Evolutionary conservation across 1,284 basidiomycete genomes (phyloP).

Genomic region (Tetrapyrgos nigripes): DNA sequence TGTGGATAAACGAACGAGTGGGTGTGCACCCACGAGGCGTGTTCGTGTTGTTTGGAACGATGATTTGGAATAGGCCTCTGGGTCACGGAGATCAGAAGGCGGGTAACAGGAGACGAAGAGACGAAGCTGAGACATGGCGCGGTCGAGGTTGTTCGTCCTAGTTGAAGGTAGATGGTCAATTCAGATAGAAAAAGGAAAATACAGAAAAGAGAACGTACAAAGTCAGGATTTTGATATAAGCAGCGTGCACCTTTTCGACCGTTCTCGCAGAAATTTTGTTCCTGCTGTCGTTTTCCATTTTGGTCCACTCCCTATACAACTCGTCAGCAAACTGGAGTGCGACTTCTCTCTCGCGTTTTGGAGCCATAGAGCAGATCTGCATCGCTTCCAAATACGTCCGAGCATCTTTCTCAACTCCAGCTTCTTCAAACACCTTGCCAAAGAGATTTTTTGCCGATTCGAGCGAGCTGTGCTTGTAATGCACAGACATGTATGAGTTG

Average conservation of each 20-base stretch:
- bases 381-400: slow-evolving; percentile 70
- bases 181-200: slow-evolving; percentile 5
- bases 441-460: slow-evolving; percentile 55
- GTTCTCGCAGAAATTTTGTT: slow-evolving; percentile 45
- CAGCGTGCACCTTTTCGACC: slow-evolving; percentile 69
- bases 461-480: slow-evolving; percentile 68
- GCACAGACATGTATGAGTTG: slow-evolving; percentile 85
- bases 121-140: slow-evolving; percentile 58
- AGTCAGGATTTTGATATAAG: slow-evolving; percentile 66
- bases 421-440: slow-evolving; percentile 50
- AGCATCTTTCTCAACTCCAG: slow-evolving; percentile 54
- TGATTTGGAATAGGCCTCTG: slow-evolving; percentile 36
- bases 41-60: slow-evolving; percentile 61
- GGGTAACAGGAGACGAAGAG: slow-evolving; percentile 67
- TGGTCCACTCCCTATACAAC: slow-evolving; percentile 64
- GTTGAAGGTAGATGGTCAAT: slow-evolving; percentile 9
- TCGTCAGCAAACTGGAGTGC: slow-evolving; percentile 59
- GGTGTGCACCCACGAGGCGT: slow-evolving; percentile 53
- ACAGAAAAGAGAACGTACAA: slow-evolving; percentile 50
- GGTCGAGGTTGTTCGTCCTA: slow-evolving; percentile 58
- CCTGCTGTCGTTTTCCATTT: slow-evolving; percentile 43
- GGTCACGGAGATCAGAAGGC: slow-evolving; percentile 46
- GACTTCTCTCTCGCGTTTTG: slow-evolving; percentile 51
- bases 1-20: slow-evolving; percentile 69
- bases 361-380: slow-evolving; percentile 64